Evolutionary conservation across 768 basidiomycete genomes (phyloP), one percentile per base, ranked within the genome.

Genomic region (Leccinum barrowsii): DNA sequence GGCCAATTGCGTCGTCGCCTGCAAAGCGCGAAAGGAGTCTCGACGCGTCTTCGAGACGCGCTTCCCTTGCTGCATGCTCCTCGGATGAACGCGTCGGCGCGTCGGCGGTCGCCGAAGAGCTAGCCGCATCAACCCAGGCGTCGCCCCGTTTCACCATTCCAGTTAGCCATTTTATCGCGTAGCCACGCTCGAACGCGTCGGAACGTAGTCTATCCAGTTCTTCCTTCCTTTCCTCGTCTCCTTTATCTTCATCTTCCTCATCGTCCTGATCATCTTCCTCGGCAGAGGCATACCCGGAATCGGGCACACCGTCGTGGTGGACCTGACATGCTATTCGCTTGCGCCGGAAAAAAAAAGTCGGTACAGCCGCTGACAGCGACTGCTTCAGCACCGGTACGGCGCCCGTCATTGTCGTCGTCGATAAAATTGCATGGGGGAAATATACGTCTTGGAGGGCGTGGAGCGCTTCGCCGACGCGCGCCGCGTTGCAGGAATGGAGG

Each of bases 241-340:
- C 56, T 24, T 24, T 35, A 26, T 24, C 68, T 73, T 26, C 44
- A 13, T 58, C 22, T 32, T 47, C 28, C 47, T 71, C 65, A 1
- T 67, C 62, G 10, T 73, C 72, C 2, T 78, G 79, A 1, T 81
- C 82, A 1, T 85, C 84, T 51, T 83, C 85, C 52, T 85, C 85
- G 24, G 85, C 86, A 42, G 87, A 89, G 5, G 87, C 90, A 62
- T 91, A 91, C 35, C 90, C 90, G 11, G 89, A 90, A 71, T 92
- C 89, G 1, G 85, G 84, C 3, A 82, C 77, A 17, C 74, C 73
- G 8, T 67, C 71, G 53, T 80, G 78, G 56, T 78, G 77, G 24
- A 76, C 69, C 54, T 67, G 60, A 40, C 48, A 56, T 10, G 28
- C 56, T n/a, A 46, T 58, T 54, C 56, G 67, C 28, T 68, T 62